These are phyloP conservation scores for Pilatotrama ljubarskyi DNA, from an alignment of 768 basidiomycete species.

Conservation along the genomic window DNA sequence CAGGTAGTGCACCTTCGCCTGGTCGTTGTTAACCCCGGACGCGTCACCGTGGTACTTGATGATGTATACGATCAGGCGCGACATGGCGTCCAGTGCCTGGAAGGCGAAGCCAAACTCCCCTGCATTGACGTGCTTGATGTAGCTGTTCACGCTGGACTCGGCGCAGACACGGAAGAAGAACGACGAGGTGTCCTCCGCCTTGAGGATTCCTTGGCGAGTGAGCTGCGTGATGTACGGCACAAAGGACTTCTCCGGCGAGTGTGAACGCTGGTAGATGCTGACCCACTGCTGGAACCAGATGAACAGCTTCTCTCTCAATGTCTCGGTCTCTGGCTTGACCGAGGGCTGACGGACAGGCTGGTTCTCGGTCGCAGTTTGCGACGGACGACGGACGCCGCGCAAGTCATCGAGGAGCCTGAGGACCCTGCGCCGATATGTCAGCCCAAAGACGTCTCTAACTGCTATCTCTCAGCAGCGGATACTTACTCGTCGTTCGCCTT, in stretches of 20 bases:
- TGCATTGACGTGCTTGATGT: constrained; percentile 69
- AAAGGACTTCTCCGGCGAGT: constrained; percentile 91
- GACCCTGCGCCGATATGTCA: constrained; percentile 46
- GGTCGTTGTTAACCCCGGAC: constrained; percentile 87
- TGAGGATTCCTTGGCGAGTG: constrained; percentile 94
- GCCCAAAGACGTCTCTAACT: not conserved
- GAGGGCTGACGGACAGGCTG: constrained; percentile 45
- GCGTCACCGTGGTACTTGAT: constrained; percentile 99
- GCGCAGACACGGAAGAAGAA: constrained; percentile 99
- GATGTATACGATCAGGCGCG: constrained; percentile 93
- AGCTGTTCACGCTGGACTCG: constrained; percentile 89
- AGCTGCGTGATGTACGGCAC: constrained; percentile 96
- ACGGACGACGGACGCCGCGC: constrained; percentile 57
- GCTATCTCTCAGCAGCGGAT: not conserved
- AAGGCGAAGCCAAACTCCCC: constrained; percentile 79
- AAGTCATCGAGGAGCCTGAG: constrained; percentile 80
- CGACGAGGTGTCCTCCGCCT: constrained; percentile 93
- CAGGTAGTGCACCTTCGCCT: constrained; percentile 94
- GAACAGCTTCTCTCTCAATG: constrained; percentile 72
- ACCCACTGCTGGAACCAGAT: constrained; percentile 96
- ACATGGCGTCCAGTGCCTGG: constrained; percentile 93
- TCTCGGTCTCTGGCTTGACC: constrained; percentile 70
- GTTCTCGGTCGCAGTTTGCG: constrained; percentile 40
- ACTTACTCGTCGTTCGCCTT: constrained; percentile 87
- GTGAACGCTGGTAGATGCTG: constrained; percentile 86